Evolutionary conservation across 2,329 filamentous ascomycete species (phyloP).

Genomic region (Herpotrichia juniperi): DNA sequence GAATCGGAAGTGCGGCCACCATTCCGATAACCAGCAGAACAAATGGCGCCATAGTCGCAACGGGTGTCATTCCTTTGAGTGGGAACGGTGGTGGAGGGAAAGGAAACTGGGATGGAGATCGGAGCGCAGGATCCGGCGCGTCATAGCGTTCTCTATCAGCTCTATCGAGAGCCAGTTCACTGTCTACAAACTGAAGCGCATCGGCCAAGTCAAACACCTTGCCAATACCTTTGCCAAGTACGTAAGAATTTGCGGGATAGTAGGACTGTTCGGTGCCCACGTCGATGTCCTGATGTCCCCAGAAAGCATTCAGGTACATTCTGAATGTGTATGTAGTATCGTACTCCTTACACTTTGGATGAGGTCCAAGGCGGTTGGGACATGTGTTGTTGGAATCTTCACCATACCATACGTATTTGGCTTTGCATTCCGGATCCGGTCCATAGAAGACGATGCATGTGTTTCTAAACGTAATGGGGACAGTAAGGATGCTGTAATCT

Average conservation of each 20-base stretch:
- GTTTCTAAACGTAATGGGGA: too few species aligned
- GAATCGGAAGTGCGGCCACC: neutral
- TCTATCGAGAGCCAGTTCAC: neutral
- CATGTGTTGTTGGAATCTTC: slow-evolving; percentile 4
- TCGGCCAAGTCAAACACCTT: slow-evolving; percentile 1
- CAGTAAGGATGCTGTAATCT: too few species aligned
- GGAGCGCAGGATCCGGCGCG: neutral
- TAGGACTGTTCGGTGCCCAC: neutral
- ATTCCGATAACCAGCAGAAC: neutral
- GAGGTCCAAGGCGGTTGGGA: neutral
- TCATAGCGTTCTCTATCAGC: neutral
- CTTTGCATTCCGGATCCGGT: too few species aligned
- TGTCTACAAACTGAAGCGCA: neutral
- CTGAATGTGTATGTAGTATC: neutral
- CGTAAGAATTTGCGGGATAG: too few species aligned
- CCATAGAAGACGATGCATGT: too few species aligned
- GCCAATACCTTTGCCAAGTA: too few species aligned
- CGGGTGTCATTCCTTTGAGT: neutral
- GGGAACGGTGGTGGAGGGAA: neutral
- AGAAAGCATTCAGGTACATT: slow-evolving; percentile 5
- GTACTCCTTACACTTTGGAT: neutral
- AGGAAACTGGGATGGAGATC: too few species aligned
- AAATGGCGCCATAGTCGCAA: neutral
- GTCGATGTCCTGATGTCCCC: neutral
- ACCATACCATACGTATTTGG: slow-evolving; percentile 4